Evolutionary conservation across 2,329 filamentous ascomycete species (phyloP).

Genomic region (Colletotrichum sp.): DNA sequence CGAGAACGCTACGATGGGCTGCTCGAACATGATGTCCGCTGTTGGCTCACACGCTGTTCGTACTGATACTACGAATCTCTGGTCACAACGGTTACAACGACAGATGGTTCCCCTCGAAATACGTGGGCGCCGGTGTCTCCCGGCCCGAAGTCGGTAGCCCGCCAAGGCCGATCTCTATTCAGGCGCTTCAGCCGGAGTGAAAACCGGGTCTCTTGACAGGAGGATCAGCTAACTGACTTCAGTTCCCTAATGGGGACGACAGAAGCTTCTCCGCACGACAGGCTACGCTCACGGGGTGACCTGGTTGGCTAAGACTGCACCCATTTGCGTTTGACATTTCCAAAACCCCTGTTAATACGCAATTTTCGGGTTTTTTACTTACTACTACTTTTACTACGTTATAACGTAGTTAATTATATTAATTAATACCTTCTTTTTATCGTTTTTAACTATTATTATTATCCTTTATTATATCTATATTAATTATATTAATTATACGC

Average conservation of each 20-base stretch:
- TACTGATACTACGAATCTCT: background rate
- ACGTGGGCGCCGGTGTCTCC: background rate
- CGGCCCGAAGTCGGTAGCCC: background rate
- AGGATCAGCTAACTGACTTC: background rate
- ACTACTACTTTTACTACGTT: no score
- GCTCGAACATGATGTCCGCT: constrained; percentile 27
- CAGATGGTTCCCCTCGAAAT: background rate
- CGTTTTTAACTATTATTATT: no score
- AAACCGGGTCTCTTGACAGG: background rate
- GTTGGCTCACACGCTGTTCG: background rate
- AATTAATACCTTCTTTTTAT: no score
- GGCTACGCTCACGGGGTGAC: background rate
- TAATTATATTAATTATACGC: no score
- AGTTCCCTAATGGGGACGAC: background rate
- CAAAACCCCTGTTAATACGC: no score
- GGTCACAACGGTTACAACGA: background rate
- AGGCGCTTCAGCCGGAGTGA: background rate
- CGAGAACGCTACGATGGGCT: constrained; percentile 29
- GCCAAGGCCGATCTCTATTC: background rate
- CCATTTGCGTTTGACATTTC: no score
- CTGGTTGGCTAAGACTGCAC: background rate
- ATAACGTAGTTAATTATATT: no score
- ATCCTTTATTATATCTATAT: no score
- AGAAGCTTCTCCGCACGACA: background rate
- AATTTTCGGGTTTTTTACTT: no score